These are phyloP conservation scores for Eutrema heterophyllum DNA, from an alignment of 345 rosid species.

Conservation along the genomic window DNA sequence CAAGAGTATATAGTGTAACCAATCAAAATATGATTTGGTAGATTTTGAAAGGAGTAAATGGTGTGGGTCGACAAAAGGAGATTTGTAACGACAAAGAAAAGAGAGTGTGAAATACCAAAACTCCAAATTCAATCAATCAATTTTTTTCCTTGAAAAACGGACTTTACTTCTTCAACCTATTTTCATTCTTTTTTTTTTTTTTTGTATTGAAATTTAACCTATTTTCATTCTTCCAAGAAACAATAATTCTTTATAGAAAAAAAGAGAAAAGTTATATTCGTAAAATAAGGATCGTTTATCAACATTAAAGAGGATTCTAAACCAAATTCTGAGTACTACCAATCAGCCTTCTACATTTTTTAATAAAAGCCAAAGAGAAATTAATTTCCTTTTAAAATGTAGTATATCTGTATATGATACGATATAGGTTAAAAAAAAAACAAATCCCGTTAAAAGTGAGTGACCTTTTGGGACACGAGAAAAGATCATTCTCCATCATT, in stretches of 20 bases:
- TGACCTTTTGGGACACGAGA: conserved; percentile 27
- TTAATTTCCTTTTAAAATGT: not conserved
- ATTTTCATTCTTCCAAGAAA: conserved; percentile 8
- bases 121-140: conserved; percentile 28
- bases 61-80: conserved; percentile 1
- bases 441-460: conserved; percentile 32
- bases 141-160: conserved; percentile 16
- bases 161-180: not conserved
- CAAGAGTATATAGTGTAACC: not conserved
- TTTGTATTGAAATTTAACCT: too few relatives aligned
- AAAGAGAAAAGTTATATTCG: not conserved
- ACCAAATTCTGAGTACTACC: not conserved
- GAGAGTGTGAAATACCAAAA: conserved; percentile 5
- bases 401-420: not conserved
- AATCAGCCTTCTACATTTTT: not conserved
- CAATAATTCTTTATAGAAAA: not conserved
- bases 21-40: conserved; percentile 19
- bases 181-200: too few relatives aligned
- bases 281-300: not conserved
- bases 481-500: conserved; percentile 33
- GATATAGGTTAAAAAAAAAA: not conserved
- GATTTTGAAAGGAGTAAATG: conserved; percentile 9
- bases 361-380: not conserved
- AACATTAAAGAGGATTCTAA: not conserved
- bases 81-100: conserved; percentile 13